Conservation (phyloP, 2,329 filamentous ascomycete species). For the Colletotrichum graminicola region DNA sequence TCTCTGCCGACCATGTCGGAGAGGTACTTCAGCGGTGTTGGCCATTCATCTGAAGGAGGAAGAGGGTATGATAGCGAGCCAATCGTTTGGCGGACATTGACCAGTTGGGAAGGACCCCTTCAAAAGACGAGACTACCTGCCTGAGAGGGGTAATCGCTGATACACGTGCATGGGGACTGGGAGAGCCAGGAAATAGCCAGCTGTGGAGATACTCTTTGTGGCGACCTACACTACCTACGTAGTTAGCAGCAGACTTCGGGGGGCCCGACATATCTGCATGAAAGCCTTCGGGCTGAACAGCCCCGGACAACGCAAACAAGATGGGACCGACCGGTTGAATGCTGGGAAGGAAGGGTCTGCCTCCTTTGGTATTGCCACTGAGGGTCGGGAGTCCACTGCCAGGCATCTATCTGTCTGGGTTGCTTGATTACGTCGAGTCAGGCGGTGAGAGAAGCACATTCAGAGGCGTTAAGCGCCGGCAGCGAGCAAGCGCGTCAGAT, state of each 20-base stretch:
- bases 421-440: constrained; percentile 38
- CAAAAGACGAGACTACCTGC: background rate
- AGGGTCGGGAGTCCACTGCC: constrained; percentile 33
- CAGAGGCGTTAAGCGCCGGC: constrained; percentile 17
- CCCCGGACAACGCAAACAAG: constrained; percentile 18
- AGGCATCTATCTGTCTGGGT: constrained; percentile 39
- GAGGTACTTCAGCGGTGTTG: background rate
- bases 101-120: constrained; percentile 28
- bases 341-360: constrained; percentile 33
- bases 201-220: background rate
- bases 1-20: constrained; percentile 21
- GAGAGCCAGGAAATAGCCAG: background rate
- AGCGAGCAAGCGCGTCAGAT: background rate
- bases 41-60: constrained; percentile 31
- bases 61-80: constrained; percentile 12
- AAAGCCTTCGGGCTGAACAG: constrained; percentile 24
- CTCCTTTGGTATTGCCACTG: constrained; percentile 36
- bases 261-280: constrained; percentile 31
- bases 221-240: background rate
- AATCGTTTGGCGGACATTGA: constrained; percentile 32
- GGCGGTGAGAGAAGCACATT: constrained; percentile 34
- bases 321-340: constrained; percentile 33
- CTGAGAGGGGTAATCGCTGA: constrained; percentile 4
- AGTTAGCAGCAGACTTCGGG: constrained; percentile 20
- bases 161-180: constrained; percentile 15